Evolutionary conservation across 1,284 basidiomycete species (phyloP), one percentile per base, ranked within the genome.

Genomic region (Salmacisia buchloeana): DNA sequence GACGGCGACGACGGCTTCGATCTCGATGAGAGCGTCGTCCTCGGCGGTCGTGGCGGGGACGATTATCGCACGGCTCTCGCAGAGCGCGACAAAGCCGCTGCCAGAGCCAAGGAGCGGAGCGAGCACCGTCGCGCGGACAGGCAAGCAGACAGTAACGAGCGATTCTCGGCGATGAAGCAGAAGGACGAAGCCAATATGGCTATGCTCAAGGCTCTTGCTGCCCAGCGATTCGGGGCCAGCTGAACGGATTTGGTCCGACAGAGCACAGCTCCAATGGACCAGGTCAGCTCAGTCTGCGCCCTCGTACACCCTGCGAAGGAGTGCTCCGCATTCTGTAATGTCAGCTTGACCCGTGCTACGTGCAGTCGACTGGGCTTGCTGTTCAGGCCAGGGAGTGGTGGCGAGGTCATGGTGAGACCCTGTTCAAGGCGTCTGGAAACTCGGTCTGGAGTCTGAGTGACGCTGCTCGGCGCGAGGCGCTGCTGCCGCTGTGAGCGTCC

Each of bases 151-250:
- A 49, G 62, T 62, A 59, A 64, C 10, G 66, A 63, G 9, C 67
- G 58, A 27, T 52, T 67, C n/a, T 39, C 65, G 3, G 63, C 62
- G 52, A 52, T 69, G 41, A 69, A 64, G 38, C 43, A 59, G 15
- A 71, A 68, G 35, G 71, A 73, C 23, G 61, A 21, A 3, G 62
- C 60, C 33, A 75, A 71, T 34, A 73, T 75, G 63, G 68, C 69
- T 2, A 71, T 71, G 73, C 64, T 74, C 46, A 63, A 65, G 34
- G 64, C 64, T 23, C 45, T 71, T 59, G 69, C 69, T 2, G 23
- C 41, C 34, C 59, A 69, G 36, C 58, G 69, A 6, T 71, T 69
- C 41, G 68, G 68, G 7, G 38, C 45, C 12, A 38, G 25, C 0
- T 54, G 21, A 29, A 33, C 18, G 39, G 5, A 18, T 4, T 15